A percentile compares a stretch with the other conserved stretches of the same genome.
Conservation (phyloP, 345 rosid species). For the Citropsis articulata region DNA sequence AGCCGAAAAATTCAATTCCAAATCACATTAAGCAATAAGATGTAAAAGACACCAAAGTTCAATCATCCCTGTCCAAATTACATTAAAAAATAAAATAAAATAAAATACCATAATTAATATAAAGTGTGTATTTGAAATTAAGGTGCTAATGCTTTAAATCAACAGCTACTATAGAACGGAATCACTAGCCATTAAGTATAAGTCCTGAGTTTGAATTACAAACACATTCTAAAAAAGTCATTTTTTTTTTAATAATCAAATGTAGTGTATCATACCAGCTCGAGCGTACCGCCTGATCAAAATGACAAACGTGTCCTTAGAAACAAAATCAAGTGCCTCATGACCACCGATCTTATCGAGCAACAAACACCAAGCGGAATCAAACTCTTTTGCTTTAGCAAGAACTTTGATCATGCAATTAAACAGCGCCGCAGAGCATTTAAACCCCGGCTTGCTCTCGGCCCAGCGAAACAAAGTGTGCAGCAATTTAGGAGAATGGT, state of each 20-base stretch:
- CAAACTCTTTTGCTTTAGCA: slow-evolving; percentile 67
- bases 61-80: not conserved
- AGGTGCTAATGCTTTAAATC: not conserved
- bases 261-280: slow-evolving; percentile 46
- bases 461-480: slow-evolving; percentile 70
- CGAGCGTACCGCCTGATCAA: slow-evolving; percentile 81
- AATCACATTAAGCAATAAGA: not conserved
- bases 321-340: slow-evolving; percentile 41
- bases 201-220: not conserved
- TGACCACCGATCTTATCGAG: slow-evolving; percentile 41
- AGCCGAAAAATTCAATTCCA: not conserved
- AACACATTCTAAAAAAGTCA: not conserved
- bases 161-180: not conserved
- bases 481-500: slow-evolving; percentile 64
- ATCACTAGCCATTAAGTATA: no score
- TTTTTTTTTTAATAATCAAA: not conserved
- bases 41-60: not conserved
- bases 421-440: slow-evolving; percentile 40
- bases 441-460: slow-evolving; percentile 56
- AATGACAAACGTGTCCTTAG: slow-evolving; percentile 56
- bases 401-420: slow-evolving; percentile 48
- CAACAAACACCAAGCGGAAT: slow-evolving; percentile 67
- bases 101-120: not conserved
- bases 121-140: not conserved
- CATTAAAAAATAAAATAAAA: no score